Evolutionary conservation across 148 eudicot species (phyloP).

Genomic region (Spergularia marina): DNA sequence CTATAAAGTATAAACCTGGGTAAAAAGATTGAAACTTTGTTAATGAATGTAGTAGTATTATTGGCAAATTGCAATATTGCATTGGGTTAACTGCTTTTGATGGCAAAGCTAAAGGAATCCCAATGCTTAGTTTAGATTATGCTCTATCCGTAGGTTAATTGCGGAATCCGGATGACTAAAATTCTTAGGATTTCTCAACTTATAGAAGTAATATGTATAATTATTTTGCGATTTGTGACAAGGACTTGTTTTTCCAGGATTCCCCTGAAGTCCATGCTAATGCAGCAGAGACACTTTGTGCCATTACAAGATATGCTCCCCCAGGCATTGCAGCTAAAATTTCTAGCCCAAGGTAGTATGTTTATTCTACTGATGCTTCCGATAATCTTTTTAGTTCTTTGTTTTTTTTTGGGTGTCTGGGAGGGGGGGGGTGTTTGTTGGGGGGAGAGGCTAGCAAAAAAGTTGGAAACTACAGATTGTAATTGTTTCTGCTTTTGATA

Average conservation of each 20-base stretch:
- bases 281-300: conserved; percentile 89
- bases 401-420: not conserved
- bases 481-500: not conserved
- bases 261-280: conserved; percentile 97
- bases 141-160: not conserved
- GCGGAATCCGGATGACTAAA: not conserved
- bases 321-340: conserved; percentile 77
- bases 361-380: not conserved
- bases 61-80: not conserved
- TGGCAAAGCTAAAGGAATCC: not conserved
- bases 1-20: conserved; percentile 3
- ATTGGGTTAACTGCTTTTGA: not conserved
- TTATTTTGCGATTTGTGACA: not conserved
- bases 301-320: conserved; percentile 85
- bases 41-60: not conserved
- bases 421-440: not conserved
- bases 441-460: not conserved
- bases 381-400: not conserved
- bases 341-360: conserved; percentile 74
- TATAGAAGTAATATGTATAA: not conserved
- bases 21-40: not conserved
- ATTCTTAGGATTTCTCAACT: not conserved
- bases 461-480: not conserved
- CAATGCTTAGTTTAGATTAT: not conserved
- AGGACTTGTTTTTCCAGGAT: conserved; percentile 51